Percentiles rank a stretch among this genome's conserved stretches.
Conservation (phyloP, 257 asterid species). For the Nicotiana sylvestris region DNA sequence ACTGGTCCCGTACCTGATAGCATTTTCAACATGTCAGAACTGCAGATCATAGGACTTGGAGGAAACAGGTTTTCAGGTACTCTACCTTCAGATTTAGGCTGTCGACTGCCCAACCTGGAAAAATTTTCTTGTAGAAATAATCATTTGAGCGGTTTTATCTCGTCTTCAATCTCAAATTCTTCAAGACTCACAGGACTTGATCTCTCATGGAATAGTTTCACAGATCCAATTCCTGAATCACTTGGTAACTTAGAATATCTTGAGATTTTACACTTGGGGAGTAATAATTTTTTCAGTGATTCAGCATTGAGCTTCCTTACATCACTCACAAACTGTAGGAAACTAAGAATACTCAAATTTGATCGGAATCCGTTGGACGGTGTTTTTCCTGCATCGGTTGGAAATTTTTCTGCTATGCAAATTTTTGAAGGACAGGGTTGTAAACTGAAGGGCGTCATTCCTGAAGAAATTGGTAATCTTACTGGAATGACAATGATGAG, state of each 20-base stretch:
- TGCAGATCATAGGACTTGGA: background rate
- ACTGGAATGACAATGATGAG: background rate
- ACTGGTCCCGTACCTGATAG: conserved; percentile 13
- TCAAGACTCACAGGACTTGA: background rate
- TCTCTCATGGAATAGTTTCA: background rate
- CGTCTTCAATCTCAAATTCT: background rate
- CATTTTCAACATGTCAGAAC: conserved; percentile 28
- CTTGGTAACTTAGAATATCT: background rate
- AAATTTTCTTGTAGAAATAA: fast-evolving
- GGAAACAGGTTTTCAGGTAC: no score
- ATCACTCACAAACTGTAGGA: no score
- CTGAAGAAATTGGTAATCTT: background rate
- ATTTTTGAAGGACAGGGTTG: background rate
- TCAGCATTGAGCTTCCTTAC: no score
- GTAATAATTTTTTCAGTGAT: background rate
- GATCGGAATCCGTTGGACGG: background rate
- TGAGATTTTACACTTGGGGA: background rate
- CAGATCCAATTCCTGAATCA: no score
- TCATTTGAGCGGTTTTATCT: background rate
- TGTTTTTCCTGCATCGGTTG: background rate
- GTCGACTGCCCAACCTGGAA: background rate
- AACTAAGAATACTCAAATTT: background rate
- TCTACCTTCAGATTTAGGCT: no score
- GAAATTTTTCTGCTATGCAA: background rate
- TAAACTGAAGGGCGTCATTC: background rate